Evolutionary conservation across 2,329 filamentous ascomycete genomes (phyloP).

Genomic region (Hypomyces perniciosus): DNA sequence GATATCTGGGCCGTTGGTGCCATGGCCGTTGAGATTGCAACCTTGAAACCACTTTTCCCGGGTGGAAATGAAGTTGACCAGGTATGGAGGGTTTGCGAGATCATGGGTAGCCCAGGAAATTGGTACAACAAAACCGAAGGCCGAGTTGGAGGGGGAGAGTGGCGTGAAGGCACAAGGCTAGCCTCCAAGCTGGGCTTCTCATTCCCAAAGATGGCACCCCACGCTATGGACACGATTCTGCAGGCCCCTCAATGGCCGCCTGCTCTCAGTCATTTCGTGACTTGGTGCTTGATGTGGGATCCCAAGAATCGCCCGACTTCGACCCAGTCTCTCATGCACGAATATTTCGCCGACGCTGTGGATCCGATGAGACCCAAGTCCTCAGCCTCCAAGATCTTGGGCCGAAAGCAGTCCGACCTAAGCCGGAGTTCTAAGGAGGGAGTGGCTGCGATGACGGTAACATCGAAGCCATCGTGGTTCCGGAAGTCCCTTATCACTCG

Average conservation of each 20-base stretch:
- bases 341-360: slow-evolving; percentile 88
- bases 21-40: slow-evolving; percentile 97
- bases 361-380: slow-evolving; percentile 92
- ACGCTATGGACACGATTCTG: slow-evolving; percentile 90
- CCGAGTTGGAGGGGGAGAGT: slow-evolving; percentile 90
- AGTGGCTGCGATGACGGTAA: slow-evolving; percentile 49
- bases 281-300: slow-evolving; percentile 99
- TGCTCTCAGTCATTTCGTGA: slow-evolving; percentile 86
- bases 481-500: slow-evolving; percentile 86
- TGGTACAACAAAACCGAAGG: slow-evolving; percentile 92
- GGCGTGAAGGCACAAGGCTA: slow-evolving; percentile 88
- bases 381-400: slow-evolving; percentile 74
- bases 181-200: slow-evolving; percentile 97
- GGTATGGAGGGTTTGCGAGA: slow-evolving; percentile 97
- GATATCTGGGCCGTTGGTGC: slow-evolving; percentile 98
- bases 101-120: slow-evolving; percentile 97
- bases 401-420: slow-evolving; percentile 84
- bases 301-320: slow-evolving; percentile 88
- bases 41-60: slow-evolving; percentile 91
- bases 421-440: slow-evolving; percentile 60
- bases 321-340: slow-evolving; percentile 86
- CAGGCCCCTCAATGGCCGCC: slow-evolving; percentile 87
- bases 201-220: slow-evolving; percentile 98
- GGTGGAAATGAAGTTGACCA: slow-evolving; percentile 98
- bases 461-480: slow-evolving; percentile 93